phyloP scores from a whole-genome alignment of 768 basidiomycete species.

The Phanerochaete sordida region DNA sequence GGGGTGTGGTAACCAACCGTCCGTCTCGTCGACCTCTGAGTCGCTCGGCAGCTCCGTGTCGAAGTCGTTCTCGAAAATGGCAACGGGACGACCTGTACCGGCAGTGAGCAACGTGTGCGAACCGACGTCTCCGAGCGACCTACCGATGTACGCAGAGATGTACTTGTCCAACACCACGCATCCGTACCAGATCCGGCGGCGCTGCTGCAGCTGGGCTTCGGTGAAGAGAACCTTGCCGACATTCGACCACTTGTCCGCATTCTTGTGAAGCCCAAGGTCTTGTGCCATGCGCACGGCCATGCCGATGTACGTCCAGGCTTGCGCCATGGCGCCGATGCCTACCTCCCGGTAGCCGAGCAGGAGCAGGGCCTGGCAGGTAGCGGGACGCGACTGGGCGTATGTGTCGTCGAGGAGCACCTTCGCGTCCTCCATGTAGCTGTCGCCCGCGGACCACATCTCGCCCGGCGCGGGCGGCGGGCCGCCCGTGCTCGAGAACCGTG shows the following conservation, averaged over 20 bases:
- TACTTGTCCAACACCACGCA: conserved; percentile 80
- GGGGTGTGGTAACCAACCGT: conserved; percentile 45
- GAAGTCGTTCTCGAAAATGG: conserved; percentile 73
- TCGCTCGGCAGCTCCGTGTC: conserved; percentile 65
- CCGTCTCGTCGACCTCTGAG: conserved; percentile 68
- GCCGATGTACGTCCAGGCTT: conserved; percentile 82
- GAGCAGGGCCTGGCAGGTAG: conserved; percentile 76
- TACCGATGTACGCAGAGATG: conserved; percentile 74
- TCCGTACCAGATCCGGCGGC: conserved; percentile 74
- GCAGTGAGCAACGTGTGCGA: conserved; percentile 1
- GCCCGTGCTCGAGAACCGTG: conserved; percentile 50
- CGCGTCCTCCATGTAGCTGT: conserved; percentile 64
- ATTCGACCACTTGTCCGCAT: conserved; percentile 73
- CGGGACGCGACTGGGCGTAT: conserved; percentile 68
- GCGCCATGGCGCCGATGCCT: conserved; percentile 86
- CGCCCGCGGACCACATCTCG: conserved; percentile 82
- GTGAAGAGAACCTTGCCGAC: conserved; percentile 54
- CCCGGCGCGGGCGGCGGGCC: conserved; percentile 38
- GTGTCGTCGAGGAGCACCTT: conserved; percentile 62
- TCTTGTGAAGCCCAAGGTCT: conserved; percentile 80
- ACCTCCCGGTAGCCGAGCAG: conserved; percentile 83
- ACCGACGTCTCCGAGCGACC: conserved; percentile 18
- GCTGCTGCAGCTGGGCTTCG: conserved; percentile 60
- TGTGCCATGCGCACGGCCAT: conserved; percentile 94
- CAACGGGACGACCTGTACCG: conserved; percentile 58